phyloP scores from a whole-genome alignment of 2,329 filamentous ascomycete genomes.

The Botrytis squamosa region DNA sequence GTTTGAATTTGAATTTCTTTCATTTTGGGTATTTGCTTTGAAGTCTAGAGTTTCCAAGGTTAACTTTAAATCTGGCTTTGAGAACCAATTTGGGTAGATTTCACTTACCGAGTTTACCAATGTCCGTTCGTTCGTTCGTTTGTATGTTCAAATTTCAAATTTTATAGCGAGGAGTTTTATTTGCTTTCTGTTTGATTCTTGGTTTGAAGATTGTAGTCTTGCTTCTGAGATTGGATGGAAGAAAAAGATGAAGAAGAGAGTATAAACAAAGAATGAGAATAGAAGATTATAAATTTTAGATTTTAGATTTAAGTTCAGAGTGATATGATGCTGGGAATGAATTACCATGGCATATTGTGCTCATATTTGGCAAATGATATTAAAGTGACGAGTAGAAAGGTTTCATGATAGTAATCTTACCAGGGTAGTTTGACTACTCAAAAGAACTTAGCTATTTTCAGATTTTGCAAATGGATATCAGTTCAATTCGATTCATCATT shows the following conservation, averaged over 20 bases:
- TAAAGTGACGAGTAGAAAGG: neutral
- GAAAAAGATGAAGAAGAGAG: neutral
- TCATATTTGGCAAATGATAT: neutral
- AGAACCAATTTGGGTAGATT: neutral
- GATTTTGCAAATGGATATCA: neutral
- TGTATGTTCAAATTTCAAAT: neutral
- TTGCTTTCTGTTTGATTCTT: neutral
- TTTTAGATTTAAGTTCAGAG: neutral
- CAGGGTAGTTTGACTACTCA: neutral
- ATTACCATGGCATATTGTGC: neutral
- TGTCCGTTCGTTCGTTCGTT: neutral
- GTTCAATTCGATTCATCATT: neutral
- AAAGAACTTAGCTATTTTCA: neutral
- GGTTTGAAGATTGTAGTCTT: neutral
- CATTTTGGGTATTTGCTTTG: neutral
- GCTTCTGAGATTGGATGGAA: neutral
- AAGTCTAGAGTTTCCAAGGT: neutral
- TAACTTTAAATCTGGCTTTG: neutral
- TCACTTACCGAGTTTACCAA: neutral
- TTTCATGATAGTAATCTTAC: neutral
- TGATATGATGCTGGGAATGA: neutral
- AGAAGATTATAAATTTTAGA: neutral
- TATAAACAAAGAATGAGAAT: neutral
- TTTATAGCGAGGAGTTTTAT: conserved; percentile 3
- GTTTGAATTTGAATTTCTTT: neutral